phyloP scores from a whole-genome alignment of 1,284 basidiomycete genomes.

The Pterula multifida region DNA sequence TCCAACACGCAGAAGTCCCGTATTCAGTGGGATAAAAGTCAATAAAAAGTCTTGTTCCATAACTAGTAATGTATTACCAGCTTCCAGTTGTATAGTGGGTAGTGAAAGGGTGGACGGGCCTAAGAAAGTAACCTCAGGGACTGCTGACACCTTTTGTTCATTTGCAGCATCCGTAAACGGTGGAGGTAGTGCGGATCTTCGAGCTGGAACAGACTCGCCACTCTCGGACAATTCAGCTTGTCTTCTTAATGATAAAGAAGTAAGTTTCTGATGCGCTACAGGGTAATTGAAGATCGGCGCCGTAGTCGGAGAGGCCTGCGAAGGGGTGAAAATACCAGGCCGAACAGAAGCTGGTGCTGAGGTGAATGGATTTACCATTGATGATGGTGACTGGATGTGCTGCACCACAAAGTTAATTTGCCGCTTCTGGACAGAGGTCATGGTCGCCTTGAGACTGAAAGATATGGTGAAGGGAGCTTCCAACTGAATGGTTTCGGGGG shows the following conservation, averaged over 20 bases:
- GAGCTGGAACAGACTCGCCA: neutral
- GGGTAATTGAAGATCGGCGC: slow-evolving; percentile 37
- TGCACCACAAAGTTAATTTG: slow-evolving; percentile 42
- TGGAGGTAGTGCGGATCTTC: neutral
- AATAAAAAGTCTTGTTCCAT: neutral
- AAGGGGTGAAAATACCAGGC: slow-evolving; percentile 27
- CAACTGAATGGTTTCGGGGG: neutral
- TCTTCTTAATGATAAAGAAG: slow-evolving; percentile 26
- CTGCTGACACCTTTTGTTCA: neutral
- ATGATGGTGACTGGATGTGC: slow-evolving; percentile 34
- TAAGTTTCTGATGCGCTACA: slow-evolving; percentile 34
- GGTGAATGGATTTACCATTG: slow-evolving; percentile 8
- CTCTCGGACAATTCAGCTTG: neutral
- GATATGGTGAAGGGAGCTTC: neutral
- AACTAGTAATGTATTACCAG: neutral
- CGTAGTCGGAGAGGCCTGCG: slow-evolving; percentile 32
- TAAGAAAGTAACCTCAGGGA: neutral
- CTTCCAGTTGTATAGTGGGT: neutral
- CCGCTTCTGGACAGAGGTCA: slow-evolving; percentile 24
- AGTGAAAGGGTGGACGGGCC: neutral
- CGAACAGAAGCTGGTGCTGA: slow-evolving; percentile 6
- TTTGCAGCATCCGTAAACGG: neutral
- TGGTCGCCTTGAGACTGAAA: neutral
- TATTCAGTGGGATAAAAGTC: neutral
- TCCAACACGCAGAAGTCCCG: neutral